These are phyloP conservation scores for Didymella exigua DNA, from an alignment of 2,329 filamentous ascomycete genomes.

Conservation along the genomic window DNA sequence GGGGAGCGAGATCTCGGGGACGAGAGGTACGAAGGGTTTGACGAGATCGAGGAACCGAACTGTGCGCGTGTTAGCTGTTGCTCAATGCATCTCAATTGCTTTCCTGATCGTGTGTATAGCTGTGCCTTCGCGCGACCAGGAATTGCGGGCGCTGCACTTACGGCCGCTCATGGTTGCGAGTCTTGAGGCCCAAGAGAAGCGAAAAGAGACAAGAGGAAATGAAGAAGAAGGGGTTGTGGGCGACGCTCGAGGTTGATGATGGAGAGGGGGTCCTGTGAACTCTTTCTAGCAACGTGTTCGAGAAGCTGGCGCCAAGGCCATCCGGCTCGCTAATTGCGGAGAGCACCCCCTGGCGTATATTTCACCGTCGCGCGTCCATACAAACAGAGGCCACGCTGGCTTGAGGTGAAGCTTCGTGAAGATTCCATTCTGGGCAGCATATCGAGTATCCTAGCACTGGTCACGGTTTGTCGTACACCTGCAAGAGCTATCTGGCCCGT, in stretches of 20 bases:
- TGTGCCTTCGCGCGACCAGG: constrained; percentile 9
- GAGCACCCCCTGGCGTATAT: constrained; percentile 7
- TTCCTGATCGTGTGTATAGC: constrained; percentile 9
- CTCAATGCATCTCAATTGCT: constrained; percentile 14
- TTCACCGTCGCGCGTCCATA: constrained; percentile 13
- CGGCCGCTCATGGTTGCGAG: constrained; percentile 63
- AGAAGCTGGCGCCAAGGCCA: constrained; percentile 17
- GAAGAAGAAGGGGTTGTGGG: constrained; percentile 33
- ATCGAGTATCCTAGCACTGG: background rate
- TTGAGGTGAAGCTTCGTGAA: constrained; percentile 17
- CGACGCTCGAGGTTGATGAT: constrained; percentile 36
- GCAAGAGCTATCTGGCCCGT: background rate
- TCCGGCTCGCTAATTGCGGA: constrained; percentile 21
- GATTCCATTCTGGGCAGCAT: background rate
- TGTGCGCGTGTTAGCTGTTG: constrained; percentile 50
- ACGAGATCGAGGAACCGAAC: constrained; percentile 99
- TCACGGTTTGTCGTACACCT: background rate
- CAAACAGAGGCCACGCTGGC: constrained; percentile 33
- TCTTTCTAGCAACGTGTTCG: constrained; percentile 41
- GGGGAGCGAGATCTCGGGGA: constrained; percentile 85
- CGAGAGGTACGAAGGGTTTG: constrained; percentile 99
- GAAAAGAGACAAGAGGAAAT: constrained; percentile 43
- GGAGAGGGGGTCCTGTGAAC: constrained; percentile 38
- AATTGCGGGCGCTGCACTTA: constrained; percentile 51
- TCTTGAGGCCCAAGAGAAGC: constrained; percentile 39